Conservation (phyloP, 129 eudicot species). For the Helianthus tuberosus region DNA sequence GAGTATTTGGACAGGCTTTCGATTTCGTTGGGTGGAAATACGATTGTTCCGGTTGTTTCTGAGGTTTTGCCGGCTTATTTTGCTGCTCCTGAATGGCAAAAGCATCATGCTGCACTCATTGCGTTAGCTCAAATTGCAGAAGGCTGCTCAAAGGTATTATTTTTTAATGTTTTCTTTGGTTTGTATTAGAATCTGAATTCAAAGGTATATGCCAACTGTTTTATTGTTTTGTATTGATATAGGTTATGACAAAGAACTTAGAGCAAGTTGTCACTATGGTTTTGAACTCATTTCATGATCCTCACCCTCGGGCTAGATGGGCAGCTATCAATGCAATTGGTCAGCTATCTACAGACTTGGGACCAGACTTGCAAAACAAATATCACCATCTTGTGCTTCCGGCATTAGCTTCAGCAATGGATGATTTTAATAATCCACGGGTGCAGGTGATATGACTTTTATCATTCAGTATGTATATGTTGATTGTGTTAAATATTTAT, state of each 20-base stretch:
- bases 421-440: conserved; percentile 87
- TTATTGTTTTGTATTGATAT: background rate
- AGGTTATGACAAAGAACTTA: conserved; percentile 90
- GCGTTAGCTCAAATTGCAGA: conserved; percentile 82
- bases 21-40: conserved; percentile 73
- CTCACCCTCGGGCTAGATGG: conserved; percentile 97
- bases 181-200: background rate
- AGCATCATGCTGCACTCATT: conserved; percentile 75
- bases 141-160: conserved; percentile 74
- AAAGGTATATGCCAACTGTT: background rate
- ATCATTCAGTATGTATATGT: background rate
- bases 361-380: conserved; percentile 90
- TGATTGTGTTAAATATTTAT: background rate
- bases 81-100: conserved; percentile 79
- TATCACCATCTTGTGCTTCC: conserved; percentile 85
- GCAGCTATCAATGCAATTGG: conserved; percentile 98
- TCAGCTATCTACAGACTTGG: conserved; percentile 94
- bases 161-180: background rate
- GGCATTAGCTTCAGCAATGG: conserved; percentile 88
- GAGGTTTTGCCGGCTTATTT: conserved; percentile 64
- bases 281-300: conserved; percentile 85
- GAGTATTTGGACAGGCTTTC: conserved; percentile 80
- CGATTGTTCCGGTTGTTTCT: conserved; percentile 71
- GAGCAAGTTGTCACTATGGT: conserved; percentile 95
- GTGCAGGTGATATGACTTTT: conserved; percentile 68